Percentiles rank a stretch among this genome's conserved stretches.
phyloP scores from a whole-genome alignment of 768 basidiomycete species.

The Tremella mesenterica region DNA sequence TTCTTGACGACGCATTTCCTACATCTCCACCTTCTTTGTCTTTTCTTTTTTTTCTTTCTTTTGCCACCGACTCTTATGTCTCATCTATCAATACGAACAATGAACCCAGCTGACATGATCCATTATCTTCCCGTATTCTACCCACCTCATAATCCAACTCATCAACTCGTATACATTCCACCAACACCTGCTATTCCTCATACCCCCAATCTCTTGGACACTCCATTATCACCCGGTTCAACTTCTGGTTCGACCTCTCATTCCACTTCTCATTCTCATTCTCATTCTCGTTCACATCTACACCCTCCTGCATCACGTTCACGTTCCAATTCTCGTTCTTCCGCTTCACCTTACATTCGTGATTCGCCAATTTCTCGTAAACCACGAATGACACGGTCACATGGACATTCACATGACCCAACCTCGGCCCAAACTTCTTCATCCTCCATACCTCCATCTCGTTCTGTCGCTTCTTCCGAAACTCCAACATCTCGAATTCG shows the following conservation, averaged over 20 bases:
- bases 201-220: neutral
- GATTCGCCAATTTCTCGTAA: no score
- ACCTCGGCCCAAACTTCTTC: neutral
- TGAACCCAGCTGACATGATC: conserved; percentile 12
- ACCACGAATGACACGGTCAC: no score
- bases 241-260: neutral
- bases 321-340: no score
- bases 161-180: conserved; percentile 24
- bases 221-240: neutral
- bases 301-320: no score
- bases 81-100: neutral
- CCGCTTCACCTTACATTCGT: no score
- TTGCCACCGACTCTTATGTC: neutral
- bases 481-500: neutral
- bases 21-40: neutral
- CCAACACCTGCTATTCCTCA: conserved; percentile 1
- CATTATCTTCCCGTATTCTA: conserved; percentile 17
- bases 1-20: neutral
- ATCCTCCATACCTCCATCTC: conserved; percentile 4
- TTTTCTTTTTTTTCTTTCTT: neutral
- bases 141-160: conserved; percentile 25
- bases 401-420: neutral
- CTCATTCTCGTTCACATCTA: no score
- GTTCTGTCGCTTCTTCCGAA: neutral
- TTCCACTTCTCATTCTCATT: no score